These are phyloP conservation scores for Saccharomycodes ludwigii DNA, from an alignment of 805 yeast genomes.

Conservation along the genomic window DNA sequence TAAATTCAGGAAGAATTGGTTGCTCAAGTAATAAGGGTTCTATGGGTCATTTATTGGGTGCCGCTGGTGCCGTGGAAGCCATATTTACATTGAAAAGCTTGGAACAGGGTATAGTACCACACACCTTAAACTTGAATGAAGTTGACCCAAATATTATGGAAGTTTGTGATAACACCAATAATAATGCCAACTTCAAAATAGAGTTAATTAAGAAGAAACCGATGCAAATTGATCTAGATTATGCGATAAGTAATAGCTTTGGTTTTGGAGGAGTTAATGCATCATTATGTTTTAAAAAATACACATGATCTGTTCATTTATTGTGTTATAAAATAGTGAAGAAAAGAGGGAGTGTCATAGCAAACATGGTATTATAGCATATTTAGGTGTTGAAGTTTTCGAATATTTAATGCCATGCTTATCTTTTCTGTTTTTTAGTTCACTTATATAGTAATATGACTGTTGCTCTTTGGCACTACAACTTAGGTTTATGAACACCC, in stretches of 20 bases:
- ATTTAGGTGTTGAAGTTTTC: too few species aligned
- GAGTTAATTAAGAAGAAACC: slow-evolving; percentile 33
- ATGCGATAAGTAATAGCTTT: slow-evolving; percentile 79
- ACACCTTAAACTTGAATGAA: slow-evolving; percentile 57
- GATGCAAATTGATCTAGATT: slow-evolving; percentile 28
- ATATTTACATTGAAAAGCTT: slow-evolving; percentile 66
- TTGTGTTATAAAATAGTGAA: neutral
- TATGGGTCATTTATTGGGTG: slow-evolving; percentile 89
- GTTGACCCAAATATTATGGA: slow-evolving; percentile 25
- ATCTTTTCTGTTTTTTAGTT: neutral
- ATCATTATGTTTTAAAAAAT: slow-evolving; percentile 43
- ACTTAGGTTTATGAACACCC: slow-evolving; percentile 4
- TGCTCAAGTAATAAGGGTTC: slow-evolving; percentile 85
- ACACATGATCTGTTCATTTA: slow-evolving; percentile 2
- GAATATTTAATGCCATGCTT: too few species aligned
- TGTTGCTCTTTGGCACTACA: slow-evolving; percentile 3
- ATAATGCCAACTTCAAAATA: slow-evolving; percentile 42
- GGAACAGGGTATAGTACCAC: slow-evolving; percentile 49
- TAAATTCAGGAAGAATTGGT: slow-evolving; percentile 21
- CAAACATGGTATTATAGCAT: slow-evolving; percentile 2
- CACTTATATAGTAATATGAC: slow-evolving; percentile 2
- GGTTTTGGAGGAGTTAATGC: slow-evolving; percentile 98
- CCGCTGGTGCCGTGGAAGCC: slow-evolving; percentile 91
- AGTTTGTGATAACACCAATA: slow-evolving; percentile 25
- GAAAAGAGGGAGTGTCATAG: neutral